Percentiles rank a stretch among this genome's conserved stretches.
Evolutionary conservation across 768 basidiomycete species (phyloP).

Genomic region (Russula sp.): DNA sequence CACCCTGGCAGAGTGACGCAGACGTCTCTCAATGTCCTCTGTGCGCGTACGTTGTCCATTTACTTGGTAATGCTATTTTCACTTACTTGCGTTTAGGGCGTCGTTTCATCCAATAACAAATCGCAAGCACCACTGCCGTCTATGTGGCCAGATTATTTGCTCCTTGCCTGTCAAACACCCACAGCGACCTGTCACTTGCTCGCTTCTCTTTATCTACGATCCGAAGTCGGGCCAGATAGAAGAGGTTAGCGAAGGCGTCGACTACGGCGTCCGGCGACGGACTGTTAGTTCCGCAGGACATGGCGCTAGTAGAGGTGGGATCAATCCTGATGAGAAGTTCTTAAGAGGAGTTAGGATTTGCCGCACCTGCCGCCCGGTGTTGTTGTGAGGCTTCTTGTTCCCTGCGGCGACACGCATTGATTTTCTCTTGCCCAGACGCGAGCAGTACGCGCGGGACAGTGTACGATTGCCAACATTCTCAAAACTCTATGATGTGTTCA

Average conservation of each 20-base stretch:
- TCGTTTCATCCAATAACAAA: constrained; percentile 87
- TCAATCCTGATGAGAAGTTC: constrained; percentile 70
- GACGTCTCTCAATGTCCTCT: constrained; percentile 73
- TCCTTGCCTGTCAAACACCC: constrained; percentile 73
- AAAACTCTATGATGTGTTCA: constrained; percentile 44
- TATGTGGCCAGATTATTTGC: constrained; percentile 90
- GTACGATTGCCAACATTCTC: constrained; percentile 4
- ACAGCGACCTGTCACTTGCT: constrained; percentile 62
- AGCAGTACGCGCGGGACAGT: constrained; percentile 66
- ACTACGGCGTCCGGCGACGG: constrained; percentile 67
- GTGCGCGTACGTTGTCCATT: constrained; percentile 54
- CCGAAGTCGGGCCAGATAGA: constrained; percentile 68
- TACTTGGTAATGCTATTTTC: not conserved
- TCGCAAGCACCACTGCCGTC: constrained; percentile 92
- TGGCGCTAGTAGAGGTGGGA: constrained; percentile 27
- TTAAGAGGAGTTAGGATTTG: constrained; percentile 87
- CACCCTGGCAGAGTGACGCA: constrained; percentile 89
- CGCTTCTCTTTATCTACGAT: constrained; percentile 82
- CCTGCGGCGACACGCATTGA: not conserved
- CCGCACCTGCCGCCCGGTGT: constrained; percentile 67
- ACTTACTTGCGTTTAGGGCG: constrained; percentile 31
- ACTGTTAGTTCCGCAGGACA: constrained; percentile 25
- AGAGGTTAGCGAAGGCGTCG: constrained; percentile 76
- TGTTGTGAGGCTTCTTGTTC: constrained; percentile 51
- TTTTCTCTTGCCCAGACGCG: constrained; percentile 42